These are phyloP conservation scores for Ophiocordyceps australis DNA, from an alignment of 2,329 filamentous ascomycete genomes.

Conservation along the genomic window DNA sequence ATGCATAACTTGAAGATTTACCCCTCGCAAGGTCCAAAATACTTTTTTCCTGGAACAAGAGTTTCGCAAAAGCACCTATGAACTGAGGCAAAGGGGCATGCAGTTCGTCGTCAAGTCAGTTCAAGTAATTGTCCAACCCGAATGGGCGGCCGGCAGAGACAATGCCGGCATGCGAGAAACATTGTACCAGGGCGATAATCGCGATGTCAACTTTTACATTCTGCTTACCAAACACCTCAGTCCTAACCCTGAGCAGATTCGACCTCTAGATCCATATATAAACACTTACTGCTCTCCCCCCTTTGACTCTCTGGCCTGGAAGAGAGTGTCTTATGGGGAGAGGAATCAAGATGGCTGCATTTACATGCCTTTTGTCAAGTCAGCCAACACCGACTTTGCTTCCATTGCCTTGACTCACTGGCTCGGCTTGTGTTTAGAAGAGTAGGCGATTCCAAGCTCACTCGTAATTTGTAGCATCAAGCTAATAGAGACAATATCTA, in stretches of 20 bases:
- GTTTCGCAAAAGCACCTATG: background rate
- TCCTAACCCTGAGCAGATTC: background rate
- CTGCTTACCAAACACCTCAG: background rate
- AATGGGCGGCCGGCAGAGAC: background rate
- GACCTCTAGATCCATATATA: background rate
- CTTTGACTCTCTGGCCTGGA: background rate
- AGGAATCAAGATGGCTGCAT: slow-evolving; percentile 1
- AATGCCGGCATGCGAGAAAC: background rate
- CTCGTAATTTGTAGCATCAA: too few relatives aligned
- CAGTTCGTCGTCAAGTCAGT: background rate
- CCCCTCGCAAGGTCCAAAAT: background rate
- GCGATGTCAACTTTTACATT: slow-evolving; percentile 1
- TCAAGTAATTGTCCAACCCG: background rate
- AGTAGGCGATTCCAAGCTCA: too few relatives aligned
- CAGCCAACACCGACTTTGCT: background rate
- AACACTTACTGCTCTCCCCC: background rate
- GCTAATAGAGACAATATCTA: too few relatives aligned
- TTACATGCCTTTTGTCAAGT: background rate
- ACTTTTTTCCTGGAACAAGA: background rate
- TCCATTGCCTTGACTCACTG: background rate
- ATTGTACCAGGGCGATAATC: background rate
- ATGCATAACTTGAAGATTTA: background rate
- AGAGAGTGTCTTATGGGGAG: background rate
- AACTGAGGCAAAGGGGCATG: background rate
- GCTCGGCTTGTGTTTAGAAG: background rate